Evolutionary conservation across 345 rosid genomes (phyloP), one percentile per base, ranked within the genome.

Genomic region (Euclidium syriacum): DNA sequence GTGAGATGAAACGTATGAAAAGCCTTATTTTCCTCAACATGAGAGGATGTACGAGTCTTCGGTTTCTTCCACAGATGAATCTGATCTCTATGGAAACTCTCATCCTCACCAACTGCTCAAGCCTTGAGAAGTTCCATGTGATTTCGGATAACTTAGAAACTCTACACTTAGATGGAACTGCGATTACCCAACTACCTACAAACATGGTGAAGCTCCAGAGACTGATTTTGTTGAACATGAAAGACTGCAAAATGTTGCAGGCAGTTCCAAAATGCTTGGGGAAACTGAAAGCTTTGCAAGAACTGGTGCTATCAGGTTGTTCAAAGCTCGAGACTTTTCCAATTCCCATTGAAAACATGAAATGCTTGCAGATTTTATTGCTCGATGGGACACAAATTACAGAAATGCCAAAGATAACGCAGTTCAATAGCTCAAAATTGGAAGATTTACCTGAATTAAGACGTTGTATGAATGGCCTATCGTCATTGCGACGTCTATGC

Each of bases 51-150:
- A 43, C 20, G 6, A 44, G 49, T 17, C 64, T 70, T 26, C 18
- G 38, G 9, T 0, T n/a, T 33, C 63, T 70, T 6, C 68, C 62
- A 0, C 10, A 6, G 0, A 55, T 55, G 6, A 27, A 48, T 18
- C 27, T 56, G 36, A 20, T 20, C 6, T 77, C 40, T 5, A 0
- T 60, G 55, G 52, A 40, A 52, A 42, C 60, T 64, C 62, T 55
- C 35, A 58, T 41, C 55, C 72, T 43, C 16, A 67, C 14, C 33
- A 46, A 58, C 4, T 80, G 84, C 71, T 17, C 12, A 36, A 67
- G 11, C 11, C 38, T 76, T 38, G 0, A 25, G 15, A 2, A 10
- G 0, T 62, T 76, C 11, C n/a, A 7, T 9, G 50, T 57, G 20
- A 39, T 76, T 8, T 50, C 68, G 0, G 8, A 52, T 0, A 58